phyloP scores from a whole-genome alignment of 116 monocot genomes.

The Phalaenopsis hybrid region DNA sequence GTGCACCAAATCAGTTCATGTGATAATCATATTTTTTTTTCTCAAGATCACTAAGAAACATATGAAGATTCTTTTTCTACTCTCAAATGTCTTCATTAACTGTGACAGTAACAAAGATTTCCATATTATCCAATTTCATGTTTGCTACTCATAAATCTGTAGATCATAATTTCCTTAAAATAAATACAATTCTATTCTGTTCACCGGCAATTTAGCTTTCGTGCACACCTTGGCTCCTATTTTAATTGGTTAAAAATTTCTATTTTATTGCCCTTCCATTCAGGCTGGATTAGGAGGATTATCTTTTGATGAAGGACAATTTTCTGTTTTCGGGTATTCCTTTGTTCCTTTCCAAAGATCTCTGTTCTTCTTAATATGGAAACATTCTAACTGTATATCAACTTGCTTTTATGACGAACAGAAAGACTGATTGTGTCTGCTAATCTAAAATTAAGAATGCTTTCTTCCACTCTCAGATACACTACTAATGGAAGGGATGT shows the following conservation, averaged over 20 bases:
- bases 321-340: slow-evolving; percentile 85
- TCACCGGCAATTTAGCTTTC: not conserved
- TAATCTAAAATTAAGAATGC: not conserved
- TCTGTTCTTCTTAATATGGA: not conserved
- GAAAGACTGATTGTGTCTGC: not conserved
- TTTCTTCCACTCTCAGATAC: slow-evolving; percentile 38
- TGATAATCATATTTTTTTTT: no score
- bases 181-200: not conserved
- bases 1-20: no score
- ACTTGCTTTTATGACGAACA: not conserved
- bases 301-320: slow-evolving; percentile 96
- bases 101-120: no score
- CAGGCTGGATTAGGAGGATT: slow-evolving; percentile 89
- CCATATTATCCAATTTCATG: not conserved
- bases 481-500: slow-evolving; percentile 65
- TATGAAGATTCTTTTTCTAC: no score
- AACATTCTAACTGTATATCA: not conserved
- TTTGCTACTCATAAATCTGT: not conserved
- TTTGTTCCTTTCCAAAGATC: not conserved
- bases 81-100: no score
- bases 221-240: not conserved
- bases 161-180: not conserved
- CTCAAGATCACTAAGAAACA: no score
- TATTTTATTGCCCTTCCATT: not conserved
- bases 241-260: not conserved